A percentile compares a stretch with the other conserved stretches of the same genome.
phyloP scores from a whole-genome alignment of 2,329 filamentous ascomycete species.

The Xylariales sp. region DNA sequence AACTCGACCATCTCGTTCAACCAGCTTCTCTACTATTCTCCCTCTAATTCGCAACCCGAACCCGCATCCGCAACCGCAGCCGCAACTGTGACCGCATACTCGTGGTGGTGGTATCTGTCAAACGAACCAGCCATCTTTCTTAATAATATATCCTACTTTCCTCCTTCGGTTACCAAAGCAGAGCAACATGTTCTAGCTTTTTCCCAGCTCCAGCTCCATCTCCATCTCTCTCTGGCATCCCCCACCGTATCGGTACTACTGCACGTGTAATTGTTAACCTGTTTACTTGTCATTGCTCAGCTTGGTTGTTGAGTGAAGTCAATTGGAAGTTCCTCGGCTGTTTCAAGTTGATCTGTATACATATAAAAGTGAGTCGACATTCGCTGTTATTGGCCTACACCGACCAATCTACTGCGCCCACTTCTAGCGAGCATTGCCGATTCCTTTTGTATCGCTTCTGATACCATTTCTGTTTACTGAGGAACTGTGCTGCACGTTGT shows the following conservation, averaged over 20 bases:
- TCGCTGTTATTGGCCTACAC: conserved; percentile 2
- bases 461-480: neutral
- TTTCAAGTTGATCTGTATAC: conserved; percentile 35
- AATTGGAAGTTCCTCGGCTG: conserved; percentile 35
- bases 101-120: conserved; percentile 19
- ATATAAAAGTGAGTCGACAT: conserved; percentile 35
- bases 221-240: conserved; percentile 38
- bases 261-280: conserved; percentile 44
- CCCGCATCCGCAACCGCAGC: neutral
- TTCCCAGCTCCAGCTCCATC: conserved; percentile 34
- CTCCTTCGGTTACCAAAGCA: conserved; percentile 27
- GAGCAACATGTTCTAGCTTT: conserved; percentile 48
- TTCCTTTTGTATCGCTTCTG: neutral
- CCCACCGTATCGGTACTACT: conserved; percentile 46
- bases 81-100: neutral
- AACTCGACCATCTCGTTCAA: neutral
- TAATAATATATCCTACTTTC: conserved; percentile 1
- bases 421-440: conserved; percentile 3
- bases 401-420: conserved; percentile 13
- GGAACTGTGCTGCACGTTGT: neutral
- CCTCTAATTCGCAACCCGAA: neutral
- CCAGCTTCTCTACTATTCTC: conserved; percentile 17
- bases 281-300: conserved; percentile 37
- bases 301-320: conserved; percentile 41
- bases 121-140: conserved; percentile 5